Evolutionary conservation across 345 rosid genomes (phyloP).

Genomic region (Gossypium stocksii): DNA sequence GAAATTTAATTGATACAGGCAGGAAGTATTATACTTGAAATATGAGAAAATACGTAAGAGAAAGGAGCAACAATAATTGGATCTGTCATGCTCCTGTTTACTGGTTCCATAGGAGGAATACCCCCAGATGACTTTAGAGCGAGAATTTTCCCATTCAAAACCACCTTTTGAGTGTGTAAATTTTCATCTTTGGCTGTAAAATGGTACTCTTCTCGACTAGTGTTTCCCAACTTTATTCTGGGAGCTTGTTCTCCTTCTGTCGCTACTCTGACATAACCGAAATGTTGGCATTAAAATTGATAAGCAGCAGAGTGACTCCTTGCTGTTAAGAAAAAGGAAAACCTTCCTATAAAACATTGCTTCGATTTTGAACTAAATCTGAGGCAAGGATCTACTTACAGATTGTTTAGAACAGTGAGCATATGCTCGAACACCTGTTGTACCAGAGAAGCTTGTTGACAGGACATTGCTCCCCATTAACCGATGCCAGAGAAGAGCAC

Average conservation of each 20-base stretch:
- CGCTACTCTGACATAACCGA: constrained; percentile 38
- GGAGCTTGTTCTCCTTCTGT: constrained; percentile 18
- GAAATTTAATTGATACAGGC: constrained; percentile 36
- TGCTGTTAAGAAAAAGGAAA: constrained; percentile 36
- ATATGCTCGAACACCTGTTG: constrained; percentile 57
- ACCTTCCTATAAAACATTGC: no score
- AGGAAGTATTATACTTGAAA: constrained; percentile 41
- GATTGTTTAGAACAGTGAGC: constrained; percentile 76
- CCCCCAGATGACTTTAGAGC: constrained; percentile 48
- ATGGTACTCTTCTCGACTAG: constrained; percentile 85
- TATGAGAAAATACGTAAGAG: constrained; percentile 67
- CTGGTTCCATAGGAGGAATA: constrained; percentile 59
- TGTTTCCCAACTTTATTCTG: constrained; percentile 25
- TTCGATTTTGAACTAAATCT: neutral
- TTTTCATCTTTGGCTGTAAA: constrained; percentile 64
- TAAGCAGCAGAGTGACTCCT: constrained; percentile 58
- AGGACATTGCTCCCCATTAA: constrained; percentile 83
- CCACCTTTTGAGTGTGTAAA: constrained; percentile 70
- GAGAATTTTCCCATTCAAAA: constrained; percentile 62
- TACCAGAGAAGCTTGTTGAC: constrained; percentile 55
- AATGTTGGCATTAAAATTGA: constrained; percentile 60
- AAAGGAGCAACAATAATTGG: constrained; percentile 57
- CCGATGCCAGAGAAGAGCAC: constrained; percentile 89
- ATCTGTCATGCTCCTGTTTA: constrained; percentile 21
- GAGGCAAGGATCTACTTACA: constrained; percentile 31